These are phyloP conservation scores for Cryptococcus hybrid DNA, from an alignment of 1,284 basidiomycete species.

Conservation along the genomic window DNA sequence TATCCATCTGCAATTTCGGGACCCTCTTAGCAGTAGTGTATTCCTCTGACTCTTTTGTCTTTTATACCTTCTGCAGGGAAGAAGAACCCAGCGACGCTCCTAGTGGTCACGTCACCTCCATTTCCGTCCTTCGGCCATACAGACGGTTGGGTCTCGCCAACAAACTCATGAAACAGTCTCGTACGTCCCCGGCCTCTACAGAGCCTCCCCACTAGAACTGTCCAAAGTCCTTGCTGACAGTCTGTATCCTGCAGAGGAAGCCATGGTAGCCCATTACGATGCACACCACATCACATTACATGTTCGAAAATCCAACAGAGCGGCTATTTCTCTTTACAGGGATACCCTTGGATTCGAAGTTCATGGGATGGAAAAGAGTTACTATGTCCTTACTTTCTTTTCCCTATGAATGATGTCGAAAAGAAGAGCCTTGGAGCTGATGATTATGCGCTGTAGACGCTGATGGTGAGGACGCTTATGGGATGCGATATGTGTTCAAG, in stretches of 20 bases:
- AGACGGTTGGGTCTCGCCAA: constrained; percentile 81
- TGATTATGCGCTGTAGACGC: constrained; percentile 60
- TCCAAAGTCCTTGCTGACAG: background rate
- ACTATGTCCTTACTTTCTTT: constrained; percentile 56
- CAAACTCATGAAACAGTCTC: constrained; percentile 81
- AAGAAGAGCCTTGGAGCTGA: too few relatives aligned
- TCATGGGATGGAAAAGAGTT: constrained; percentile 69
- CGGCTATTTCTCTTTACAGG: constrained; percentile 77
- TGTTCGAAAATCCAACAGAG: constrained; percentile 81
- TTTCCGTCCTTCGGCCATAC: constrained; percentile 82
- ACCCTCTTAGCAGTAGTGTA: background rate
- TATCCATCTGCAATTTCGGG: background rate
- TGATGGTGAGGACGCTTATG: constrained; percentile 88
- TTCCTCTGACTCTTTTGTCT: constrained; percentile 1
- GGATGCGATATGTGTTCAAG: constrained; percentile 65
- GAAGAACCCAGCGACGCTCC: constrained; percentile 65
- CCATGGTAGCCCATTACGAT: constrained; percentile 78
- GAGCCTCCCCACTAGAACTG: background rate
- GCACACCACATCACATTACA: constrained; percentile 77
- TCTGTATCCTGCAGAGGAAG: constrained; percentile 60
- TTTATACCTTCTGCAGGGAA: constrained; percentile 52
- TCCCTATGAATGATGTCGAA: background rate
- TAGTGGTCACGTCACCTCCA: constrained; percentile 85
- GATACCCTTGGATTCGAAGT: constrained; percentile 79
- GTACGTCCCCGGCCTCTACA: constrained; percentile 54